Evolutionary conservation across 225 moss, liverwort and hornwort species (phyloP), one percentile per base, ranked within the genome.

Genomic region (Ulota crispa): DNA sequence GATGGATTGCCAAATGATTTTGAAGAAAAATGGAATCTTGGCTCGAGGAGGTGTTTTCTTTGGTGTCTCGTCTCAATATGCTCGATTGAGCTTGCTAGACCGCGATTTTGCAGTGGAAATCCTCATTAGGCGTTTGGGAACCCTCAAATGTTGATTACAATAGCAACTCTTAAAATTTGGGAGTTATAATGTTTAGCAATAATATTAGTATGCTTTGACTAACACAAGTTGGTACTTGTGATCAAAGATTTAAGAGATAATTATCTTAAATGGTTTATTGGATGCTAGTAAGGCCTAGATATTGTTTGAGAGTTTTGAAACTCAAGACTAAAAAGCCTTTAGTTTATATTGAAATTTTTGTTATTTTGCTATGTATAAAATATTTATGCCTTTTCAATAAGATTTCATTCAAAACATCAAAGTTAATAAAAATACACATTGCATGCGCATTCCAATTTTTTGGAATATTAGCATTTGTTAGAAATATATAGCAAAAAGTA

Each of bases 1-100:
- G 12, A 63, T 30, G 0, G 84, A 88, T 71, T 88, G 90, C 43
- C 69, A 64, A 66, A 21, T 24, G 7, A 6, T 84, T 8, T 68
- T 90, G 78, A 80, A 67, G 70, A 59, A 37, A n/a, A 79, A 79
- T 0, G 74, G 84, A 23, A 88, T 90, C 37, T 57, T 84, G 54
- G 3, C 50, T 74, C 84, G 87, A 9, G 21, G 75, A 20, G 86
- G 90, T 0, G 9, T 20, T 14, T 8, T 3, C 30, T 90, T 88
- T 1, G 88, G 88, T 59, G 81, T 77, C 21, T 81, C 83, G 0
- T 20, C 75, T 21, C 81, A 83, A 0, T 88, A 81, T 27, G 81
- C 74, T 11, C 85, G 90, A 16, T 28, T 86, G 60, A 90, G 81
- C 55, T 85, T 88, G 85, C n/a, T 90, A 43, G 86, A 43, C 30